Evolutionary conservation across 1,284 basidiomycete genomes (phyloP).

Genomic region (Paramarasmius palmivorus): DNA sequence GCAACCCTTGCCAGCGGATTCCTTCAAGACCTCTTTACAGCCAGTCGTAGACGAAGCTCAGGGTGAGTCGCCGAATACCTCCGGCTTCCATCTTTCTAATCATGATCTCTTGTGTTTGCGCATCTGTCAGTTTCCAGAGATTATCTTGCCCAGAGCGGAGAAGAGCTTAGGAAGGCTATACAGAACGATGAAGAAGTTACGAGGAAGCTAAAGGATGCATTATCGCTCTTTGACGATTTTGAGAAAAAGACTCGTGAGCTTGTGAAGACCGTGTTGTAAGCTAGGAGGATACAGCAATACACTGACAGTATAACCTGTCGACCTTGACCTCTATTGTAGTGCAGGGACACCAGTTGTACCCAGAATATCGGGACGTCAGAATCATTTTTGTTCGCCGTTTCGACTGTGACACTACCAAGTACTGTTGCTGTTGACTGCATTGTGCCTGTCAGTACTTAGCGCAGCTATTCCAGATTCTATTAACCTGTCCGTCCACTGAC

Average conservation of each 20-base stretch:
- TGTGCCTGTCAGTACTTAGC: no score
- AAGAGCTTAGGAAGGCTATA: constrained; percentile 34
- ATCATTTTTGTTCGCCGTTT: no score
- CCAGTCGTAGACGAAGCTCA: background rate
- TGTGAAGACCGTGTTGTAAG: background rate
- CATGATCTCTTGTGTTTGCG: background rate
- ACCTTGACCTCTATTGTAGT: no score
- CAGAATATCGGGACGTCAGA: no score
- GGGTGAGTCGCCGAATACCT: constrained; percentile 4
- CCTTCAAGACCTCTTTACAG: constrained; percentile 11
- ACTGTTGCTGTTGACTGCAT: no score
- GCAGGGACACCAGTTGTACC: no score
- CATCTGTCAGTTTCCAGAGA: constrained; percentile 22
- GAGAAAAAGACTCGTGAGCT: constrained; percentile 41
- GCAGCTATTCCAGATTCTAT: no score
- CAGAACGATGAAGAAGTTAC: constrained; percentile 36
- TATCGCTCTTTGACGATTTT: constrained; percentile 43
- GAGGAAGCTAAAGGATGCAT: constrained; percentile 44
- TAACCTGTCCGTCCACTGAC: no score
- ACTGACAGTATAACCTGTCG: no score
- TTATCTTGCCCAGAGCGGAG: constrained; percentile 36
- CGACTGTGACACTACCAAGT: no score
- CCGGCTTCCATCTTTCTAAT: constrained; percentile 6
- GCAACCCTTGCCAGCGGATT: constrained; percentile 22
- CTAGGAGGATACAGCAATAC: no score